phyloP scores from a whole-genome alignment of 768 basidiomycete genomes.

The Boletus rex-veris region DNA sequence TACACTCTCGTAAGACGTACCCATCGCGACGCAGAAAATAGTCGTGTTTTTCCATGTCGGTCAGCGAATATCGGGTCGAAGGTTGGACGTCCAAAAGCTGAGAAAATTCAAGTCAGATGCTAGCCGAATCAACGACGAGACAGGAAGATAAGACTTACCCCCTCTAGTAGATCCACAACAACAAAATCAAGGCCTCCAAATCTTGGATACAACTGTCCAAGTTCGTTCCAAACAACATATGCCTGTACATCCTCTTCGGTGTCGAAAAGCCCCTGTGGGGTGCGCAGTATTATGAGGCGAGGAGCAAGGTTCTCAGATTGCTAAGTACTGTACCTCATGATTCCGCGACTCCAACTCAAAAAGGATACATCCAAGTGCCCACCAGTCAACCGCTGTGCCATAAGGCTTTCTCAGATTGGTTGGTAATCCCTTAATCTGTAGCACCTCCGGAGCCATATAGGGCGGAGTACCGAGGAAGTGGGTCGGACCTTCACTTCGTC shows the following conservation, averaged over 20 bases:
- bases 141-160: slow-evolving; percentile 19
- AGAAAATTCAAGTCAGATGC: background rate
- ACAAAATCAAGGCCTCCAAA: slow-evolving; percentile 21
- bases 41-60: slow-evolving; percentile 22
- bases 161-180: slow-evolving; percentile 29
- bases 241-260: slow-evolving; percentile 19
- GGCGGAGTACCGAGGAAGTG: slow-evolving; percentile 34
- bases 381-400: slow-evolving; percentile 38
- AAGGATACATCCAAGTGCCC: slow-evolving; percentile 40
- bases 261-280: slow-evolving; percentile 32
- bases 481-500: slow-evolving; percentile 13
- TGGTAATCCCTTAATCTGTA: slow-evolving; percentile 24
- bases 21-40: slow-evolving; percentile 23
- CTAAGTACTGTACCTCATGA: slow-evolving; percentile 20
- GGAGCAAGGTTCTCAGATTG: background rate
- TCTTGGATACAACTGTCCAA: slow-evolving; percentile 21
- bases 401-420: slow-evolving; percentile 19
- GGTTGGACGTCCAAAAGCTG: slow-evolving; percentile 21
- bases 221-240: slow-evolving; percentile 20
- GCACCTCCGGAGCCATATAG: slow-evolving; percentile 43
- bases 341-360: slow-evolving; percentile 36
- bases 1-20: slow-evolving; percentile 12
- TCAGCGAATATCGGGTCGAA: slow-evolving; percentile 13
- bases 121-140: background rate
- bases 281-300: background rate